Conservation (phyloP, 345 rosid genomes). For the Dimocarpus longan region DNA sequence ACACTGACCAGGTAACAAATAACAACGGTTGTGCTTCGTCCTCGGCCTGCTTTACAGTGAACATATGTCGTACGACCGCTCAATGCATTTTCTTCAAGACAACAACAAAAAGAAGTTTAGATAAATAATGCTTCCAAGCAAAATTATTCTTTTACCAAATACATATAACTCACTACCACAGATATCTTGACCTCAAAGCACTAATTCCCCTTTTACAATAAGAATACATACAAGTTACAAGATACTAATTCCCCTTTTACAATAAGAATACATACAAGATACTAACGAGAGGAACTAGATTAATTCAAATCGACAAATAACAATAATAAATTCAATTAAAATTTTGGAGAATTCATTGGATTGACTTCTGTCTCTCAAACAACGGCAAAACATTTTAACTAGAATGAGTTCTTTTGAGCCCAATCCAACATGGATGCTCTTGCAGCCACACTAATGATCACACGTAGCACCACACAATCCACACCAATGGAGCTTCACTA, state of each 20-base stretch:
- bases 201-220: not conserved
- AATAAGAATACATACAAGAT: not conserved
- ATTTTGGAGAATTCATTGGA: not conserved
- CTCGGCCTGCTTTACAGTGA: constrained; percentile 99
- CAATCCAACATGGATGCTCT: not conserved
- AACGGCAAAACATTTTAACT: not conserved
- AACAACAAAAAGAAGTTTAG: constrained; percentile 17
- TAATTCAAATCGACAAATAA: not conserved
- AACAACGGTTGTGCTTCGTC: constrained; percentile 95
- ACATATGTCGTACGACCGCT: constrained; percentile 71
- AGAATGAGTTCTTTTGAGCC: not conserved
- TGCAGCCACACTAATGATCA: not conserved
- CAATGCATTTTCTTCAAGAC: constrained; percentile 59
- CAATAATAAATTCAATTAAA: not conserved
- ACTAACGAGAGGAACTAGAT: not conserved
- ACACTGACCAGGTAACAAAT: constrained; percentile 84
- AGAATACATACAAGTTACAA: not conserved
- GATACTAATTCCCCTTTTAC: not conserved
- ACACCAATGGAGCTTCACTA: not conserved
- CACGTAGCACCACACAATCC: not conserved
- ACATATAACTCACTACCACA: not conserved
- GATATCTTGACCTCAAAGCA: not conserved
- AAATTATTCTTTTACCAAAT: not conserved
- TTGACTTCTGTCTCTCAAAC: not conserved
- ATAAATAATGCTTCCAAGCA: not conserved